Evolutionary conservation across 331 rosid genomes (phyloP).

Genomic region (Malus hybrid): DNA sequence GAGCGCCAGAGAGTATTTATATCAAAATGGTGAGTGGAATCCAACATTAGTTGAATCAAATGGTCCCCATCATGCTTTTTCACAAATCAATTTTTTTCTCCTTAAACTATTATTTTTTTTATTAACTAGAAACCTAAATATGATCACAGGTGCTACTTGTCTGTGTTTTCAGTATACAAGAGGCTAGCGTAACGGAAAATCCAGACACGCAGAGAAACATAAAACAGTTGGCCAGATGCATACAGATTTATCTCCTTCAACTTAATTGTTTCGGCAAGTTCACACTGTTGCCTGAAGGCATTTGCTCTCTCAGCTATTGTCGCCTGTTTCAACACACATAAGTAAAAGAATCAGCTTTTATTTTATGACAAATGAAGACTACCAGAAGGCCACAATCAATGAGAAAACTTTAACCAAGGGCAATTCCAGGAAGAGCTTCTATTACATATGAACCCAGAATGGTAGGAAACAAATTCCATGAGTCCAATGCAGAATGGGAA

Average conservation of each 20-base stretch:
- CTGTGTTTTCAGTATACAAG: neutral
- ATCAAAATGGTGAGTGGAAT: neutral
- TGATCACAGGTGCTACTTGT: neutral
- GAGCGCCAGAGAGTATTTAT: neutral
- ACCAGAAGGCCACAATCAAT: neutral
- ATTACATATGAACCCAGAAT: neutral
- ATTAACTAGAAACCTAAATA: neutral
- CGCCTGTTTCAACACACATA: constrained; percentile 55
- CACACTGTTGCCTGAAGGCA: constrained; percentile 93
- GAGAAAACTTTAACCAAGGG: neutral
- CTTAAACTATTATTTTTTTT: too few relatives aligned
- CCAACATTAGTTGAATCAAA: neutral
- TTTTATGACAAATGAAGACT: neutral
- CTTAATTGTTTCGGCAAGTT: constrained; percentile 84
- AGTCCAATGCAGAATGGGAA: neutral
- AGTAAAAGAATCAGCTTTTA: constrained; percentile 5
- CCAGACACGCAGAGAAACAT: neutral
- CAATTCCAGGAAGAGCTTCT: neutral
- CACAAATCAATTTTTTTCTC: neutral
- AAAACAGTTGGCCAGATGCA: constrained; percentile 15
- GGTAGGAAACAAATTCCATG: neutral
- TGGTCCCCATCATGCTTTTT: neutral
- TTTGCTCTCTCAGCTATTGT: constrained; percentile 93
- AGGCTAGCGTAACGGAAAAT: neutral
- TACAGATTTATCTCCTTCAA: constrained; percentile 97